Evolutionary conservation across 164 flowering plant species (phyloP).

Genomic region (Aristolochia fimbriata): DNA sequence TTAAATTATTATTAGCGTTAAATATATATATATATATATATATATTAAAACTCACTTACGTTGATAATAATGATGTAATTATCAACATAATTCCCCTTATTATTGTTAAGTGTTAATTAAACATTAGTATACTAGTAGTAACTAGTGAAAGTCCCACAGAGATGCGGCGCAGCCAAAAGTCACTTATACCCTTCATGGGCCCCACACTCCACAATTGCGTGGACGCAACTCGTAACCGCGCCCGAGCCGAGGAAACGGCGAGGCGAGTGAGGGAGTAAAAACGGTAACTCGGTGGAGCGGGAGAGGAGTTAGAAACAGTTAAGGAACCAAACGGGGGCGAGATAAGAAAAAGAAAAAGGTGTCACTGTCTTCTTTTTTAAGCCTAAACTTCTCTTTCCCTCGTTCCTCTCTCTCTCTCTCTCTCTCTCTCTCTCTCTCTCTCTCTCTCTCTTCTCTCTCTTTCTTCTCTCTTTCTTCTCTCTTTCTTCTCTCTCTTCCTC

Average conservation of each 20-base stretch:
- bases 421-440: background rate
- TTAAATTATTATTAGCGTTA: too few species aligned
- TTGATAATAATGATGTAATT: too few species aligned
- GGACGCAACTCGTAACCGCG: too few species aligned
- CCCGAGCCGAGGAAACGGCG: background rate
- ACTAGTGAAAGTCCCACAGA: too few species aligned
- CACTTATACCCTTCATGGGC: too few species aligned
- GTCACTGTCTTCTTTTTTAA: slow-evolving; percentile 5
- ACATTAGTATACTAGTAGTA: too few species aligned
- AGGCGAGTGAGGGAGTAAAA: background rate
- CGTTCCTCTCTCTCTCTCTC: background rate
- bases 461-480: background rate
- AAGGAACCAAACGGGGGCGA: background rate
- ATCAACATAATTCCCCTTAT: too few species aligned
- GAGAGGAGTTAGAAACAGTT: slow-evolving; percentile 7
- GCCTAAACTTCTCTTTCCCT: background rate
- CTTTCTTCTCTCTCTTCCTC: slow-evolving; percentile 1
- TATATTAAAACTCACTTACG: too few species aligned
- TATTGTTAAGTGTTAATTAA: too few species aligned
- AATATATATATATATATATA: too few species aligned
- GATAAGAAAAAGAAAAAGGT: slow-evolving; percentile 7
- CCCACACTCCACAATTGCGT: too few species aligned
- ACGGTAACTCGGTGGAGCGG: background rate
- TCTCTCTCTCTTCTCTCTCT: background rate
- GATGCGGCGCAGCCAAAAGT: too few species aligned